Conservation (phyloP, 148 eudicot genomes). For the Chenopodium suecicum region DNA sequence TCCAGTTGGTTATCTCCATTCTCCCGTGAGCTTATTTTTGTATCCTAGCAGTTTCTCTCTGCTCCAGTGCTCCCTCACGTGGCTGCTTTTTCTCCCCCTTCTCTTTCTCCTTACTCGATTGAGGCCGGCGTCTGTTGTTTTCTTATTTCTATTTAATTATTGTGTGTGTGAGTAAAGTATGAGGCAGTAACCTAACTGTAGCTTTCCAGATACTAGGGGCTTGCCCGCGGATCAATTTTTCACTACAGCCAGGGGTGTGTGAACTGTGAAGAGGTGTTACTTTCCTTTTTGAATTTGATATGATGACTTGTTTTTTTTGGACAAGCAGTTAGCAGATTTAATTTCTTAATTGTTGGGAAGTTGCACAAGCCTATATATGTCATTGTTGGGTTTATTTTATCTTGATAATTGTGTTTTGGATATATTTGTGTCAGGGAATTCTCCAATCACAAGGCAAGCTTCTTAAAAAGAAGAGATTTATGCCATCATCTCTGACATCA, state of each 20-base stretch:
- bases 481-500: slow-evolving; percentile 94
- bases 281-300: too few relatives aligned
- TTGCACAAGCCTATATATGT: not conserved
- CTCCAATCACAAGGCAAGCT: slow-evolving; percentile 92
- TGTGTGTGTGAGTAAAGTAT: not conserved
- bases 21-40: not conserved
- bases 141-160: too few relatives aligned
- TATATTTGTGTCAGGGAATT: slow-evolving; percentile 62
- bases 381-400: slow-evolving; percentile 2
- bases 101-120: not conserved
- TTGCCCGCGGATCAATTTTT: not conserved
- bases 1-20: not conserved
- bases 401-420: slow-evolving; percentile 8
- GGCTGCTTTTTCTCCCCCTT: not conserved
- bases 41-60: too few relatives aligned
- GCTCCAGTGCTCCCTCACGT: not conserved
- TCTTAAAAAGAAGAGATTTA: slow-evolving; percentile 81
- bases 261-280: not conserved
- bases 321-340: too few relatives aligned
- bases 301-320: not conserved
- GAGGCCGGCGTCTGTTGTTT: not conserved
- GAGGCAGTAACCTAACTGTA: not conserved
- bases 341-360: not conserved
- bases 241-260: too few relatives aligned
- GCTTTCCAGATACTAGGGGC: not conserved